Evolutionary conservation across 371 early-diverging fungal species (phyloP), one percentile per base, ranked within the genome.

Genomic region (Circinella minor): DNA sequence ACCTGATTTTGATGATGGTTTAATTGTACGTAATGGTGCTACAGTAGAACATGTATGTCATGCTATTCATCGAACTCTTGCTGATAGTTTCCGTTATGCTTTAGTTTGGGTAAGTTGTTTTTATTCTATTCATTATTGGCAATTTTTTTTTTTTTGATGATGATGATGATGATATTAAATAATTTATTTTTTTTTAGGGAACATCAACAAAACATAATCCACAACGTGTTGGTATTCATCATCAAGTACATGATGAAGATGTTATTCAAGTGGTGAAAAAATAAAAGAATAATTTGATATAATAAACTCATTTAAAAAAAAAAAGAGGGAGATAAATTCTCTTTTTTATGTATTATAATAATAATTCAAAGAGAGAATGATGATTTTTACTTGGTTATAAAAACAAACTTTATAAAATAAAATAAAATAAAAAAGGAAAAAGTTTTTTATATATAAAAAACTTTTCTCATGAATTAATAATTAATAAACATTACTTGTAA

Each of bases 1-100:
- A 68, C 98, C 99, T 2, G 99, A 99, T 77, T 98, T 99, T 74
- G 93, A 92, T 18, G 98, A 94, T 65, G 98, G 99, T 14, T 83
- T 99, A 59, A 95, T 99, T 77, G 85, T 99, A 71, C 90, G 92
- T 68, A 79, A 86, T 39, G 95, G 94, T 20, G 92, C 95, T 6
- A 93, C 95, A 3, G 93, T 99, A 54, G 95, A 96, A 81, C 97
- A 99, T 74, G 97, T 99, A 43, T 99, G 99, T 80, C 94, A 94
- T 75, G 89, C 91, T 62, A 94, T 99, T 70, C 99, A 99, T 82
- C 91, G 95, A 83, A 88, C 91, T 18, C 84, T 99, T 73, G 90
- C 92, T 9, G 89, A 90, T 43, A 93, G 74, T 69, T 99, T 99
- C 88, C 96, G 93, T 82, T 97, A 93, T 75, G 98, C 96, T 0